Evolutionary conservation across 2,329 filamentous ascomycete species (phyloP), one percentile per base, ranked within the genome.

Genomic region (Lasiodiplodia hormozganensis): DNA sequence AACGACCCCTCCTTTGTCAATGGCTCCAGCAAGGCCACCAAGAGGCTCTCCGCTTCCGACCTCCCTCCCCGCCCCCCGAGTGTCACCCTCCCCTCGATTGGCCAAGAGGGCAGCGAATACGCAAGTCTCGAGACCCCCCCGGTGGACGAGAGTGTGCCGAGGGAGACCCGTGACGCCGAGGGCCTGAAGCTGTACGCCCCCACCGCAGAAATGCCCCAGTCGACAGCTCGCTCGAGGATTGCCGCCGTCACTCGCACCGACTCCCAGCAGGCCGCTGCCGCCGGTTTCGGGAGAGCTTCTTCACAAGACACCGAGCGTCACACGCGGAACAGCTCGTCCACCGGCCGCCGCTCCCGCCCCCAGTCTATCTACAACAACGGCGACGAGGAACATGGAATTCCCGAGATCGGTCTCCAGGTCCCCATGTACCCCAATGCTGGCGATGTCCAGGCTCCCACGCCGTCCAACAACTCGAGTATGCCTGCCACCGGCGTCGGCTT

Each of bases 361-460:
- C 80, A 80, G 54, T 89, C 88, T 14, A 77, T 86, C 34, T 83
- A 90, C 71, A 43, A 80, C 58, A 79, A 80, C 51, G 47, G 31
- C 31, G 91, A 91, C 21, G 92, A 95, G 56, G 92, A 96, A 71
- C 90, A 94, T 67, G 95, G 94, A 25, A 97, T 97, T 74, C 94
- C 94, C 2, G 92, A 96, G 77, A 96, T 97, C 73, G 95, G 95
- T 58, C 89, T 92, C 75, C 91, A 94, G 76, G 95, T 99, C 49
- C 96, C 96, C 62, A 96, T 99, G 92, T 91, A 96, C 77, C 92
- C 90, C 65, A 89, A 96, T 77, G 92, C 96, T 53, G 96, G 96
- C 70, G 95, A 98, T 77, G 96, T 98, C 11, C 96, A 99, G 82
- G 96, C 96, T 16, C 96, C 96, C 2, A 96, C 94, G 2, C 94